These are phyloP conservation scores for Starmera stellimalicola DNA, from an alignment of 1,139 yeast species.

Conservation along the genomic window DNA sequence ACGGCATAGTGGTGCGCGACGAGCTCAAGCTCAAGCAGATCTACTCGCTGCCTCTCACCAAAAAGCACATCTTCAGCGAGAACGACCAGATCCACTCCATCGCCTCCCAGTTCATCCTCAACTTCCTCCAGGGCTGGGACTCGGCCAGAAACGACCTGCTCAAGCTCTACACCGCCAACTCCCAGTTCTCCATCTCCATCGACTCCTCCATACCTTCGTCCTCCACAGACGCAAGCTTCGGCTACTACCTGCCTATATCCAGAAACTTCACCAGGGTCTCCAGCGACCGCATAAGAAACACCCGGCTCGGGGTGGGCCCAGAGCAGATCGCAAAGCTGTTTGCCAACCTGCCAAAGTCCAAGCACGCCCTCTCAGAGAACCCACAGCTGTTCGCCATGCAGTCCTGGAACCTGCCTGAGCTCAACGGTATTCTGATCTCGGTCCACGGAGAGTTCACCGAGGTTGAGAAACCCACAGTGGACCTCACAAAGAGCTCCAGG, in stretches of 20 bases:
- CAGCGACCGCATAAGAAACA: conserved; percentile 42
- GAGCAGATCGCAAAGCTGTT: conserved; percentile 56
- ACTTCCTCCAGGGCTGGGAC: conserved; percentile 78
- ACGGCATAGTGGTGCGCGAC: conserved; percentile 71
- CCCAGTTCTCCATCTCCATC: conserved; percentile 70
- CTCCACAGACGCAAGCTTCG: conserved; percentile 41
- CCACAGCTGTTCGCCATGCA: conserved; percentile 73
- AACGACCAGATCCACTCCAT: conserved; percentile 61
- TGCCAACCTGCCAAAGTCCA: conserved; percentile 60
- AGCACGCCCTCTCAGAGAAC: conserved; percentile 54
- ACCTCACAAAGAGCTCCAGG: conserved; percentile 13
- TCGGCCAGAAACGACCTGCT: conserved; percentile 58
- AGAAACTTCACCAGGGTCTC: conserved; percentile 70
- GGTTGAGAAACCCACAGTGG: conserved; percentile 39
- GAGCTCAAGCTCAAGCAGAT: conserved; percentile 48
- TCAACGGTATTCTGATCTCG: conserved; percentile 66
- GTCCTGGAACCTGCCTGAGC: conserved; percentile 59
- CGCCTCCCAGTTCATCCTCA: conserved; percentile 67
- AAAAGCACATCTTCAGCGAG: conserved; percentile 65
- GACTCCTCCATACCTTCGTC: conserved; percentile 35
- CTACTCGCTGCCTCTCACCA: conserved; percentile 42
- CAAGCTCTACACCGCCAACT: conserved; percentile 68
- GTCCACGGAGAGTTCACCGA: conserved; percentile 85
- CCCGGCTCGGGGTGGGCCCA: conserved; percentile 62
- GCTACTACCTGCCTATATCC: conserved; percentile 58